Base-by-base conservation (phyloP, 2,329 filamentous ascomycete species). In the Fusarium incarnatum region DNA sequence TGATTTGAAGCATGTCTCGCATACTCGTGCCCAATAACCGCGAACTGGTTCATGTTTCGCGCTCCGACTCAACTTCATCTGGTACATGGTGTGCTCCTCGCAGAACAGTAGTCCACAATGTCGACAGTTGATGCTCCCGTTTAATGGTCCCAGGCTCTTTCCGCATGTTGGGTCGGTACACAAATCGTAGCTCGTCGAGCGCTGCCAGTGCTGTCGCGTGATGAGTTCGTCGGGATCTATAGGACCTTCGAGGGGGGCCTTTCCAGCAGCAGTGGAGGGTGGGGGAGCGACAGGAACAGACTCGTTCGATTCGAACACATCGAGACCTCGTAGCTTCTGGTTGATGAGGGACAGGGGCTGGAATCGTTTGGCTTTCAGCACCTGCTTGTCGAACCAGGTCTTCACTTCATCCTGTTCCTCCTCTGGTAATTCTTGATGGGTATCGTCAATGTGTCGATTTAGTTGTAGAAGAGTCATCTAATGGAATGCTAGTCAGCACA, bases 1-100 rank as follows among this genome's bases (percentile, higher is more conserved):
- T 54, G 94, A 97, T 82, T 98, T 98, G 83, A 96, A 99, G 81
- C 96, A 99, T n/a, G 96, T 98, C 83, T 99, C 96, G 78, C 96
- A 99, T 3, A 98, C 95, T 54, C 96, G 85, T 74, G 93, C 97
- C 96, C 96, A 99, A 73, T 93, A 88, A 10, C 96, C 96, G 67
- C 95, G 86, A 3, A 96, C 89, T 0, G 96, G 95, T 70, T 99
- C 96, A 80, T 98, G 94, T 62, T 91, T 88, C 6, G 96, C 96
- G 30, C 94, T 92, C 57, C 94, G 87, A 11, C 94, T 97, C 13
- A 99, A 85, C 83, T 97, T 98, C 92, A 98, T 98, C 83, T 99
- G 95, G 77, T 98, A 99, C 94, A 99, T 97, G 55, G 96, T 98
- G 79, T 99, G 96, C 73, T 95, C 93, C 77, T 98, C 96, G 80